Base-by-base conservation (phyloP, 2,329 filamentous ascomycete genomes). In the Colletotrichum endophyticum region DNA sequence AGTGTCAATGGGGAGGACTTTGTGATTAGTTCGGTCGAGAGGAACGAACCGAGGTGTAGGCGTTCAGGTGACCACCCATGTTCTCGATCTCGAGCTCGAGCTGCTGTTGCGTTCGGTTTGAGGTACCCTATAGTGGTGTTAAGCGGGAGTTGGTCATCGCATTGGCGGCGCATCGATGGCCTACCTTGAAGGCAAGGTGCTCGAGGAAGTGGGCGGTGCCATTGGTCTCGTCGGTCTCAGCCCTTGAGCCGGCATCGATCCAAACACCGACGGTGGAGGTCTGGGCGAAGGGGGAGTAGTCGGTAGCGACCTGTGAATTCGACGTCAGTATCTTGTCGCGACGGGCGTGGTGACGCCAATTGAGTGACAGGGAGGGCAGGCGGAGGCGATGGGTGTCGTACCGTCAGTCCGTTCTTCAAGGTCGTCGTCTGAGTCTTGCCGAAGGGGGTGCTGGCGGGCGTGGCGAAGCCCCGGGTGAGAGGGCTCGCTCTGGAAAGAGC, bases 51-150 rank as follows among this genome's bases (percentile, higher is more conserved):
- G 96, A 99, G 83, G 97, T 99, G 91, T 99, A 99, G 86, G 97
- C 97, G 89, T 99, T 99, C 83, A 99, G 92, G 90, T 99, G 97
- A 80, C 95, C 97, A 86, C 97, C 97, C 95, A 99, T 98, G 90
- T 99, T 99, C 92, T 99, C 97, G 85, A 99, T 99, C 91, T 99
- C 97, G 80, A 99, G 94, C 91, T 99, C 97, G 86, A 99, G 91
- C 90, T 99, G 97, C 86, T 98, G 95, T 89, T 99, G 97, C 80
- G 95, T 96, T 88, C 97, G 93, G 90, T 95, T 98, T 87, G 94
- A 91, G 81, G 97, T 99, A 82, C 97, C 97, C 96, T 96, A 71
- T 19, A 56, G 34, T 25, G 39, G 22, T 39, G 30, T 49, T 77
- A 66, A 77, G 66, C 63, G 28, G 22, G 25, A 19, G 19, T 61